Conservation (phyloP, 2,329 filamentous ascomycete species). For the Phialocephala sp. region DNA sequence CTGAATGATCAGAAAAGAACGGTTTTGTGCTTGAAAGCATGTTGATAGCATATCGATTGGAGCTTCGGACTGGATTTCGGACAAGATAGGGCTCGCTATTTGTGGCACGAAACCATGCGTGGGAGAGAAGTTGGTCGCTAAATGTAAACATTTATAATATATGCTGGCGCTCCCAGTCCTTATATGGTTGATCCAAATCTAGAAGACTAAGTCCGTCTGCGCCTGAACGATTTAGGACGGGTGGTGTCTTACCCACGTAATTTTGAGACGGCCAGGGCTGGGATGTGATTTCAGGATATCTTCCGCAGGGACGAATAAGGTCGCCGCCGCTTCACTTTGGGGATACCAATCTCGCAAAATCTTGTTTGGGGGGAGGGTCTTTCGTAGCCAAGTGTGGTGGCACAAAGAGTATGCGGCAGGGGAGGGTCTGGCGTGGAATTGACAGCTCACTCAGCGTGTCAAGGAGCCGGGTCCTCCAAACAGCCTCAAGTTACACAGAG, state of each 20-base stretch:
- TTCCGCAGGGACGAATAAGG: constrained; percentile 12
- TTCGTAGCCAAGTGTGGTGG: constrained; percentile 23
- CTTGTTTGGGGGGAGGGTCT: neutral
- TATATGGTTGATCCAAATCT: neutral
- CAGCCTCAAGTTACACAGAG: neutral
- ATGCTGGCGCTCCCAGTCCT: neutral
- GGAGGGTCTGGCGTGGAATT: constrained; percentile 6
- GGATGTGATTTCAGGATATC: constrained; percentile 14
- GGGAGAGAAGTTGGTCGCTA: constrained; percentile 12
- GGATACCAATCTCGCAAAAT: neutral
- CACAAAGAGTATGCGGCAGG: constrained; percentile 27
- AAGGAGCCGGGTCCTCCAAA: neutral
- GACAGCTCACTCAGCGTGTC: constrained; percentile 13
- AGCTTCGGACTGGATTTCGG: neutral
- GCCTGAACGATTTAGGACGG: constrained; percentile 22
- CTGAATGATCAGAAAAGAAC: constrained; percentile 5
- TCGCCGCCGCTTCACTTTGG: constrained; percentile 11
- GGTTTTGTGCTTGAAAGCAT: too few relatives aligned
- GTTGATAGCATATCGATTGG: neutral
- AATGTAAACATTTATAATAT: neutral
- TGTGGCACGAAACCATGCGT: neutral
- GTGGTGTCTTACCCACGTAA: constrained; percentile 25
- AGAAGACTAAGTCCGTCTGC: constrained; percentile 14
- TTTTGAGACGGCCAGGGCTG: constrained; percentile 16
- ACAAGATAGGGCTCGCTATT: neutral